These are phyloP conservation scores for Annona squamosa DNA, from an alignment of 164 flowering plant genomes.

Conservation along the genomic window DNA sequence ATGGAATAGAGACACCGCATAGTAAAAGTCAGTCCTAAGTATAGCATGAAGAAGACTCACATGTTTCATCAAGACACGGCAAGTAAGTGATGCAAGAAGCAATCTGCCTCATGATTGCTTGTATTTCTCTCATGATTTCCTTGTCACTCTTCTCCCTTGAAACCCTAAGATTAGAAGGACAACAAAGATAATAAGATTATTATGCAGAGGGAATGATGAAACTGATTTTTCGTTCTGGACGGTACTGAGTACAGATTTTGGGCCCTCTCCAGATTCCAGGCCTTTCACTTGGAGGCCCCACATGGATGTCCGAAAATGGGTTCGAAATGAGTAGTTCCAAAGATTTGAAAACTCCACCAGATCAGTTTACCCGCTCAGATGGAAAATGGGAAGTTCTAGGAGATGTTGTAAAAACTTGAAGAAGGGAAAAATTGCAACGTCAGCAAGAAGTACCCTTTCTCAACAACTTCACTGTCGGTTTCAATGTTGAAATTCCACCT, in stretches of 20 bases:
- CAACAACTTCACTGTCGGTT: conserved; percentile 81
- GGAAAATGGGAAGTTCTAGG: not conserved
- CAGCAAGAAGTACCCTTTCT: conserved; percentile 48
- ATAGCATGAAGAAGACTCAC: conserved; percentile 28
- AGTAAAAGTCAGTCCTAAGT: not conserved
- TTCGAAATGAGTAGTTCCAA: not conserved
- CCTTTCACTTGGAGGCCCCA: not conserved
- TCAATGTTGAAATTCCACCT: conserved; percentile 91
- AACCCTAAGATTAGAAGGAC: conserved; percentile 34
- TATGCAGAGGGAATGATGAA: not conserved
- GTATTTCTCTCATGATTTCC: conserved; percentile 98
- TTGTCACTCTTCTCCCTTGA: conserved; percentile 96
- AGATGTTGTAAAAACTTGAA: not conserved
- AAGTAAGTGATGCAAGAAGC: conserved; percentile 88
- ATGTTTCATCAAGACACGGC: conserved; percentile 94
- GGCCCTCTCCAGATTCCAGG: not conserved
- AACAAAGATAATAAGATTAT: not conserved
- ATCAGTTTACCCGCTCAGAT: not conserved
- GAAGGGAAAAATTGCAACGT: not conserved
- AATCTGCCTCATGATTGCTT: conserved; percentile 94
- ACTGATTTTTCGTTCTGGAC: not conserved
- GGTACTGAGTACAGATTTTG: not conserved
- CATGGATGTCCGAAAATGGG: not conserved
- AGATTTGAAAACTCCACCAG: not conserved
- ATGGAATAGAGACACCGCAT: not conserved